These are phyloP conservation scores for Colletotrichum sp. DNA, from an alignment of 2,329 filamentous ascomycete genomes.

Conservation along the genomic window DNA sequence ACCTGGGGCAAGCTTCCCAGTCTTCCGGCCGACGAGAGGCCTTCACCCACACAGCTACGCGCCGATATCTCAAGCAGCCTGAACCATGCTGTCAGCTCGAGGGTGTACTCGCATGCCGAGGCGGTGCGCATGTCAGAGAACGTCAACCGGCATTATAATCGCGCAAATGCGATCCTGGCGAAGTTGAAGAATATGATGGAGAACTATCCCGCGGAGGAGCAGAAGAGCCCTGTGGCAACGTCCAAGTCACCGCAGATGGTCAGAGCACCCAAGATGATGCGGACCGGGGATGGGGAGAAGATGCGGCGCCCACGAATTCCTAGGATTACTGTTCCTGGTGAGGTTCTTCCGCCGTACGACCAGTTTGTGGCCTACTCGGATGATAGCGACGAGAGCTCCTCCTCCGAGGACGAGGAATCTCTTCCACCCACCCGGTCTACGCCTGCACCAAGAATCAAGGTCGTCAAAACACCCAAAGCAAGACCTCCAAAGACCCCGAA, in stretches of 20 bases:
- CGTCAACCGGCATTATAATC: slow-evolving; percentile 65
- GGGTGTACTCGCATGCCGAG: slow-evolving; percentile 65
- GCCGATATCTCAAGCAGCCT: slow-evolving; percentile 65
- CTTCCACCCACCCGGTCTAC: slow-evolving; percentile 32
- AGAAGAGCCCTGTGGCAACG: slow-evolving; percentile 53
- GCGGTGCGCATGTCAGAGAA: slow-evolving; percentile 68
- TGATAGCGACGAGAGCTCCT: slow-evolving; percentile 57
- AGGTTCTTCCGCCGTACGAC: slow-evolving; percentile 70
- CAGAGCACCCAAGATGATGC: slow-evolving; percentile 52
- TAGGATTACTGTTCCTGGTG: slow-evolving; percentile 68
- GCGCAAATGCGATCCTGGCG: slow-evolving; percentile 61
- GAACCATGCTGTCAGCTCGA: slow-evolving; percentile 57
- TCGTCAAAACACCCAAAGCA: slow-evolving; percentile 41
- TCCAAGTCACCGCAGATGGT: slow-evolving; percentile 59
- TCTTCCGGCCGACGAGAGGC: slow-evolving; percentile 50
- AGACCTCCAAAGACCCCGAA: slow-evolving; percentile 47
- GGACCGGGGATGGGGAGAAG: slow-evolving; percentile 50
- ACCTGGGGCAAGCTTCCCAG: slow-evolving; percentile 61
- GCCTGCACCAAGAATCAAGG: slow-evolving; percentile 53
- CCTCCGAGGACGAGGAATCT: slow-evolving; percentile 41
- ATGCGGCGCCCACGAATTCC: slow-evolving; percentile 53
- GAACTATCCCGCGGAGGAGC: slow-evolving; percentile 60
- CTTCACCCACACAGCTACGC: slow-evolving; percentile 55
- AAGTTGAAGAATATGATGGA: slow-evolving; percentile 66
- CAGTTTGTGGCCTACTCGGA: slow-evolving; percentile 64